Base-by-base conservation (phyloP, 2,329 filamentous ascomycete species). In the Leptographium flavum region DNA sequence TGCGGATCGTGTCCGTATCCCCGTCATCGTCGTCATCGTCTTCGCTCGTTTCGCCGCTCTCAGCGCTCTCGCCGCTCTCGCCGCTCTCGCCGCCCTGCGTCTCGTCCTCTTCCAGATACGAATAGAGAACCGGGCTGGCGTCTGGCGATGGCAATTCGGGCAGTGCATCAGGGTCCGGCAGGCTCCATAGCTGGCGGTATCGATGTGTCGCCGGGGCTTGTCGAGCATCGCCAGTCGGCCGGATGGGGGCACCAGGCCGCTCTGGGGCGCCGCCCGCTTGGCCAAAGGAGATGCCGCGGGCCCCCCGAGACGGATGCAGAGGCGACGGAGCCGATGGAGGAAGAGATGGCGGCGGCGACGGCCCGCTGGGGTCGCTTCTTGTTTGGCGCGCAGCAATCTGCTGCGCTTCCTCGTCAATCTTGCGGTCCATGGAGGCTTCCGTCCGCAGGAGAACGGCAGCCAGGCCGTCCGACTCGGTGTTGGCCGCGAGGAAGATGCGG, bases 371-470 rank as follows among this genome's bases (percentile, higher is more conserved):
- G 17, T 76, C 72, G 27, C 61, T 57, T 52, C 69, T 67, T 3
- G 68, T 61, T 19, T 63, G 47, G 30, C 71, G 65, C 10, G 61
- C 53, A 6, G 65, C 21, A 5, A 46, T 41, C n/a, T 49, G 58
- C 37, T 69, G 66, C 5, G 66, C 63, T 46, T 76, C 73, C 42
- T 74, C 71, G 1, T 66, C 65, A 44, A 68, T 61, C 50, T 69
- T 76, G 43, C 66, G 69, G 3, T 66, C 62, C 8, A 73, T 54
- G 2, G 73, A 70, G 15, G 67, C 64, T 48, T 74, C 71, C 0
- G 73, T 79, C 32, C 87, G 79, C 53, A 78, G 81, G 10, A 94
- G 65, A 7, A 81, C 72, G 15, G 77, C 72, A 25, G 87, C 85
- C 22, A 94, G 67, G 44, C 76, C 77, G 51, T 81, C 76, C 25